Base-by-base conservation (phyloP, 164 flowering plant genomes). In the Liriodendron chinense region DNA sequence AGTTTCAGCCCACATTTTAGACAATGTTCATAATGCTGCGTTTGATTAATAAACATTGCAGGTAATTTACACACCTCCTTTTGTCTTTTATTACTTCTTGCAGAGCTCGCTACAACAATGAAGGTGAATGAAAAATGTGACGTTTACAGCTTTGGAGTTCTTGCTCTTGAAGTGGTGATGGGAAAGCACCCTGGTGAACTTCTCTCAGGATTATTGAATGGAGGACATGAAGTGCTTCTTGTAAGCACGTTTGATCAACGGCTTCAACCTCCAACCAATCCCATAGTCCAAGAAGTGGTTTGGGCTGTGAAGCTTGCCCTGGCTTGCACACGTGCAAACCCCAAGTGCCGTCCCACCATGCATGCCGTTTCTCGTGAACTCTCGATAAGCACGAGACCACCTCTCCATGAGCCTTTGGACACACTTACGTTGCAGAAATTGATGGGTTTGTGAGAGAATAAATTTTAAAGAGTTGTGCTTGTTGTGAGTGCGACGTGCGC, bases 341-440 rank as follows among this genome's bases (percentile, higher is more conserved):
- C 82, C 20, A 57, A 14, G n/a, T 70, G 65, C 47, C 79, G 82
- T n/a, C 82, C 82, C 21, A 70, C 77, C 59, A 80, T 80, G 79
- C 47, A 49, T 26, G 8, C 47, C 0, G 69, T 80, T 23, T 70
- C 77, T 43, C 48, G 48, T 21, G 66, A 28, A 13, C 65, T 78
- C 34, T 76, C 69, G 10, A 56, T 57, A 0, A 24, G 50, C 66
- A 75, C 62, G 16, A 12, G n/a, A 34, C 47, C 50, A 1, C 65
- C 50, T 22, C 47, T 63, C 28, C 14, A 47, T 10, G 74, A 73
- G n/a, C 68, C 69, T 13, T 72, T 71, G 12, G 28, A 62, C 20
- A 67, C 64, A 56, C 49, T 75, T 2, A 66, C 75, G 20, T 24
- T 78, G 53, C 75, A 67, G 14, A 47, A 74, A 12, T 47, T 78